These are phyloP conservation scores for Mycena belliarum DNA, from an alignment of 768 basidiomycete genomes.

Conservation along the genomic window DNA sequence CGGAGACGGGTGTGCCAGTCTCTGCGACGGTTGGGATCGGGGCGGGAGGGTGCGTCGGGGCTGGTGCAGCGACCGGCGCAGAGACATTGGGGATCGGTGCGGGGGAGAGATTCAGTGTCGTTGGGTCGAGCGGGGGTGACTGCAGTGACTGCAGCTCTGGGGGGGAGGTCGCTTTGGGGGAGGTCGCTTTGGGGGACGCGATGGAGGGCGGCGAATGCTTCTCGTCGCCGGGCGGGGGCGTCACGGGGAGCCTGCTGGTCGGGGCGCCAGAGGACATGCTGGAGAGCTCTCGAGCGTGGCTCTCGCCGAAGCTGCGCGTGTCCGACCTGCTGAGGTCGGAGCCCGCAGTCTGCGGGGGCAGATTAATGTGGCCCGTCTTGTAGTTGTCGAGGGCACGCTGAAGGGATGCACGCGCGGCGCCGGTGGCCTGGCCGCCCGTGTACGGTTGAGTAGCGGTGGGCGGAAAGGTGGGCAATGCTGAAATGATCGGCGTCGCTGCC, in stretches of 20 bases:
- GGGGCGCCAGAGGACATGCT: conserved; percentile 43
- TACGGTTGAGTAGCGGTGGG: conserved; percentile 61
- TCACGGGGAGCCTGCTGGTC: conserved; percentile 36
- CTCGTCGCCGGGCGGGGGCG: conserved; percentile 31
- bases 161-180: background rate
- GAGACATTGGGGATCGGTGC: conserved; percentile 34
- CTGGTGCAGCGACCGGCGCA: conserved; percentile 29
- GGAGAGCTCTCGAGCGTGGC: conserved; percentile 73
- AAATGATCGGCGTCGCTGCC: conserved; percentile 63
- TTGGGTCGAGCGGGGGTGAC: conserved; percentile 35
- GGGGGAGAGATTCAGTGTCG: conserved; percentile 41
- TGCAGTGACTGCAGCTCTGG: conserved; percentile 20
- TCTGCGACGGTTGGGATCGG: conserved; percentile 70
- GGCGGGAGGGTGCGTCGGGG: conserved; percentile 31
- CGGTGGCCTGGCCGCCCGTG: conserved; percentile 61
- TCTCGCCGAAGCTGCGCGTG: conserved; percentile 82
- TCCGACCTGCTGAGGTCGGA: conserved; percentile 70
- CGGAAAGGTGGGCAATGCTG: conserved; percentile 66
- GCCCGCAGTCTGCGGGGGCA: conserved; percentile 45
- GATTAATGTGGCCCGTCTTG: conserved; percentile 62
- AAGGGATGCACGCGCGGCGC: conserved; percentile 68
- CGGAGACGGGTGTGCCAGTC: conserved; percentile 70
- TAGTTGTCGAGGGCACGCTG: conserved; percentile 81
- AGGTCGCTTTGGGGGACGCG: background rate
- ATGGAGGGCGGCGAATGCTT: conserved; percentile 14